Conservation (phyloP, 257 asterid genomes). For the Solanum paucissectum region DNA sequence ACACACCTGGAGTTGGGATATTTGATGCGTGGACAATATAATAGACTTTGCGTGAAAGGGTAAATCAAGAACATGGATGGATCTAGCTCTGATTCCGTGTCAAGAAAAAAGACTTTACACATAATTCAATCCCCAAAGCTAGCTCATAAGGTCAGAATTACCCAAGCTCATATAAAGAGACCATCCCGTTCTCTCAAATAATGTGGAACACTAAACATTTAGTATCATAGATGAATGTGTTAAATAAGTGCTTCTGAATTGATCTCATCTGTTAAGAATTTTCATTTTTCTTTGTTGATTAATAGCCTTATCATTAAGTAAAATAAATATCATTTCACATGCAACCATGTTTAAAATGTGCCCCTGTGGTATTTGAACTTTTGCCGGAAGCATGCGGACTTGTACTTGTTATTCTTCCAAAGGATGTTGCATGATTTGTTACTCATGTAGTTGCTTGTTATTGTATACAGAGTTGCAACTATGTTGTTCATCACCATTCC, state of each 20-base stretch:
- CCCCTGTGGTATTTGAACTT: not conserved
- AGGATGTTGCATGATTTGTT: not conserved
- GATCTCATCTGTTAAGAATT: not conserved
- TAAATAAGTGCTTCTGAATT: not conserved
- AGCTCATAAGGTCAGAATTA: not conserved
- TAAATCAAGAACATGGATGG: not conserved
- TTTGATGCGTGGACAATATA: not conserved
- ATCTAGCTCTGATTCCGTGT: not conserved
- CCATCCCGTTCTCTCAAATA: not conserved
- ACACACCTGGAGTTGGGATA: not conserved
- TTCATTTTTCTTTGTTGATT: not conserved
- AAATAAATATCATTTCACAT: not conserved
- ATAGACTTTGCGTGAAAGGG: not conserved
- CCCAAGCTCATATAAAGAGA: not conserved
- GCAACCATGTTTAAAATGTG: not conserved
- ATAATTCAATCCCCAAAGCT: not conserved
- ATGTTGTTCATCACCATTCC: not conserved
- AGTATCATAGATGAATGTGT: not conserved
- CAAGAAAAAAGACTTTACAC: not conserved
- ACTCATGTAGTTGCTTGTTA: not conserved
- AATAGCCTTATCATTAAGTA: not conserved
- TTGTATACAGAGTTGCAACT: not conserved
- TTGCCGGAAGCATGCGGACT: not conserved
- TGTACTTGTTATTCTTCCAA: not conserved
- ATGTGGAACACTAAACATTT: not conserved